Percentiles rank a stretch among this genome's conserved stretches.
phyloP scores from a whole-genome alignment of 2,329 filamentous ascomycete species.

The Achaetomium macrosporum region DNA sequence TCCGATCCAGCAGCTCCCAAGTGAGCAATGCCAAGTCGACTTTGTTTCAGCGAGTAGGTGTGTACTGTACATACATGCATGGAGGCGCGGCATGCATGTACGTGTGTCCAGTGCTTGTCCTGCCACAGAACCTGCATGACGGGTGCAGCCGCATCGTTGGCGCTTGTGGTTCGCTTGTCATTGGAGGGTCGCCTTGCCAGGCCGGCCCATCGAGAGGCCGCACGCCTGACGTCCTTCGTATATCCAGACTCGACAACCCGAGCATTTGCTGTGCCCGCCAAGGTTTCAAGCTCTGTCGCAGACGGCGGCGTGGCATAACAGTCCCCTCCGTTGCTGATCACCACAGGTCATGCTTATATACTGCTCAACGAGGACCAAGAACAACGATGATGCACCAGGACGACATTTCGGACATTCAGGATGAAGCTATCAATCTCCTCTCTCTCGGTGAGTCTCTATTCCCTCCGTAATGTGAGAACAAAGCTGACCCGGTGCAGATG shows the following conservation, averaged over 20 bases:
- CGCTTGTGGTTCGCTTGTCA: conserved; percentile 9
- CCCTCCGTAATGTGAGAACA: too few relatives aligned
- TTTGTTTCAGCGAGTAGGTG: neutral
- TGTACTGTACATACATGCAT: neutral
- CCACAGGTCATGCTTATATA: too few relatives aligned
- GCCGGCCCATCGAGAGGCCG: neutral
- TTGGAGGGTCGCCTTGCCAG: conserved; percentile 11
- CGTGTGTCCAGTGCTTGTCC: neutral
- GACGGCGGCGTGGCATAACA: too few relatives aligned
- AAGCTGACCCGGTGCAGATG: conserved; percentile 22
- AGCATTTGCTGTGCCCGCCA: too few relatives aligned
- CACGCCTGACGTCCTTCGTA: neutral
- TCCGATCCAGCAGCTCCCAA: too few relatives aligned
- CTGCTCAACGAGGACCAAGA: neutral
- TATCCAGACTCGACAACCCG: neutral
- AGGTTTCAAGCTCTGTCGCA: too few relatives aligned
- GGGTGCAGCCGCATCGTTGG: neutral
- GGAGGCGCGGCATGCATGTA: neutral
- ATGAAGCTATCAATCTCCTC: conserved; percentile 21
- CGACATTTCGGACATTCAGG: neutral
- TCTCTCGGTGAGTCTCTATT: conserved; percentile 18
- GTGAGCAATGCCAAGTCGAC: too few relatives aligned
- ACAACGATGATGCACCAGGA: neutral
- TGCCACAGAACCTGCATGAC: conserved; percentile 3
- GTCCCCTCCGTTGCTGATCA: too few relatives aligned